Base-by-base conservation (phyloP, 163 green algal genomes). In the Volvox carteri region DNA sequence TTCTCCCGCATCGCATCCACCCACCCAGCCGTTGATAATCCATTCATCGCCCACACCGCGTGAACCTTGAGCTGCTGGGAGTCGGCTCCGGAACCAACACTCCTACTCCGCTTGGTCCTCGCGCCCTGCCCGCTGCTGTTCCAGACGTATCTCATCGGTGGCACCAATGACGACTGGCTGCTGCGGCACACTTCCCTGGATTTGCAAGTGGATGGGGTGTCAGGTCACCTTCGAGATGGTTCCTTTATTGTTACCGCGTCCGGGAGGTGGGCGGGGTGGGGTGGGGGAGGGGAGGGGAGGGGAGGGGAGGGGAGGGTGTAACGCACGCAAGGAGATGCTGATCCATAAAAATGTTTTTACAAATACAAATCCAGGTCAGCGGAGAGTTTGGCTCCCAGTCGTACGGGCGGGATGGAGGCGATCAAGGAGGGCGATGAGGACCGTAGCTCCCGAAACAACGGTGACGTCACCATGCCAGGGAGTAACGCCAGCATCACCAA, bases 81-180 rank as follows among this genome's bases (percentile, higher is more conserved):
- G n/a, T n/a, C n/a, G n/a, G n/a, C n/a, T n/a, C n/a, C n/a, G n/a
- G n/a, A n/a, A n/a, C n/a, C n/a, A n/a, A n/a, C n/a, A n/a, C n/a
- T n/a, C n/a, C n/a, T n/a, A n/a, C n/a, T n/a, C n/a, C n/a, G n/a
- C n/a, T n/a, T n/a, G n/a, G n/a, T n/a, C 54, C 54, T 65, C 8
- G 8, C 60, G 23, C 19, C 19, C 5, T 25, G 1, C 44, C 25
- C 42, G 54, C 25, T 11, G 2, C 39, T 56, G 12, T 35, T 4
- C 23, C 72, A 89, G 84, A 89, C 84, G 23, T 89, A 89, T 54
- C 84, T 89, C 1, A 89, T 89, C 72, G 84, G 72, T 4, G 84
- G 84, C n/a, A 84, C 62, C 4, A 19, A 77, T 8, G 84, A 89
- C 72, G 72, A 84, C 54, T 89, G 84, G 84, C 84, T 89, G 52